Conservation (phyloP, 805 yeast species). For the Candida easanensis region DNA sequence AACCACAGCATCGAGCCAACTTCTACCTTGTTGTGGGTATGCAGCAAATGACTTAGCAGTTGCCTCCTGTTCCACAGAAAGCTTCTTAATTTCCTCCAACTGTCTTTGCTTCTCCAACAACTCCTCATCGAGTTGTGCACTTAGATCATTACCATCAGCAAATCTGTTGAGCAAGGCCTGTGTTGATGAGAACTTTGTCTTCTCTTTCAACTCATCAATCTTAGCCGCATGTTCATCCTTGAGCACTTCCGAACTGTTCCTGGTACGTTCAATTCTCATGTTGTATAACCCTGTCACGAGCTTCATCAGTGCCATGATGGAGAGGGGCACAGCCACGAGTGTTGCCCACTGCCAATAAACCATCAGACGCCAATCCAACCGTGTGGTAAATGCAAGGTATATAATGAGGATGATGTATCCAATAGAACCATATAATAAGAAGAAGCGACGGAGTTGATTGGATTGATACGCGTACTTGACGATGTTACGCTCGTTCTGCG, state of each 20-base stretch:
- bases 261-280: conserved; percentile 9
- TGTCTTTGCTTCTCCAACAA: conserved; percentile 37
- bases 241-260: conserved; percentile 30
- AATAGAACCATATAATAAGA: conserved; percentile 13
- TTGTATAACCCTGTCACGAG: conserved; percentile 2
- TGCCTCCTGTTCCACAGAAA: conserved; percentile 27
- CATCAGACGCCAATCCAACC: neutral
- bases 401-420: conserved; percentile 3
- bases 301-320: conserved; percentile 1
- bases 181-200: conserved; percentile 74
- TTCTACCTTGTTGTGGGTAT: conserved; percentile 2
- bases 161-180: conserved; percentile 69
- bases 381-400: conserved; percentile 1
- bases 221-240: conserved; percentile 47
- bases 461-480: conserved; percentile 13
- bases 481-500: conserved; percentile 28
- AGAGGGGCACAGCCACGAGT: conserved; percentile 5
- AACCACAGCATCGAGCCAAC: conserved; percentile 35
- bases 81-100: conserved; percentile 34
- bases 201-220: conserved; percentile 64
- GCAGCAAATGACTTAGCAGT: conserved; percentile 3
- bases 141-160: conserved; percentile 48
- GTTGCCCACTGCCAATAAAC: neutral
- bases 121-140: conserved; percentile 42
- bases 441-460: conserved; percentile 3